Percentiles rank a stretch among this genome's conserved stretches.
Conservation (phyloP, 2,329 filamentous ascomycete species). For the Emergomyces orientalis region DNA sequence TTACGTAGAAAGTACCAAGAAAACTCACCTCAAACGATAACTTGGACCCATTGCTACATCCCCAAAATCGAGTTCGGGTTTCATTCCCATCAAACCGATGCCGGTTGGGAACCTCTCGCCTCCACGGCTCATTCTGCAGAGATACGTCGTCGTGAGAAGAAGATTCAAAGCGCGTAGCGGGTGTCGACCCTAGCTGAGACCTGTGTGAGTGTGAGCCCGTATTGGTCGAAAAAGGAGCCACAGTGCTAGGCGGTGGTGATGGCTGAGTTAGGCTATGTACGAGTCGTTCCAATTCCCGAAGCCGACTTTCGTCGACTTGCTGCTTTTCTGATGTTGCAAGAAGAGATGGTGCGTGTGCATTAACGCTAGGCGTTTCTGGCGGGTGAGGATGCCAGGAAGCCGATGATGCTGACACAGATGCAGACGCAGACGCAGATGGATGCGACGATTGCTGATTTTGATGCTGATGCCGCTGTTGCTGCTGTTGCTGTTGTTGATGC, state of each 20-base stretch:
- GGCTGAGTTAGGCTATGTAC: background rate
- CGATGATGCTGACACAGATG: background rate
- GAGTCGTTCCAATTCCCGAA: background rate
- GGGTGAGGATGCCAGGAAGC: background rate
- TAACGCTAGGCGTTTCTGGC: background rate
- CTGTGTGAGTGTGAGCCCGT: background rate
- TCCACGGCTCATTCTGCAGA: background rate
- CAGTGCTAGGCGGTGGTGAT: background rate
- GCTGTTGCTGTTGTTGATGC: background rate
- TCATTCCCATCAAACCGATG: constrained; percentile 32
- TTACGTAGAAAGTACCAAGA: no score
- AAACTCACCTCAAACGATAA: constrained; percentile 30
- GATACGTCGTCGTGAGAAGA: background rate
- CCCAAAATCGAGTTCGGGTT: constrained; percentile 34
- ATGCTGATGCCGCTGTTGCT: background rate
- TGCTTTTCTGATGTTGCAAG: background rate
- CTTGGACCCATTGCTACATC: constrained; percentile 33
- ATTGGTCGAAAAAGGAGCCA: background rate
- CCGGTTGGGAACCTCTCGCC: constrained; percentile 21
- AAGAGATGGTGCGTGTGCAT: background rate
- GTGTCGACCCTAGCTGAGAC: background rate
- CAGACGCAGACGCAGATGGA: background rate
- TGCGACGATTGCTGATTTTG: background rate
- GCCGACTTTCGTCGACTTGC: background rate
- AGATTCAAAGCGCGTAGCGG: background rate